Base-by-base conservation (phyloP, 108 stramenopile species). In the Fragilaria crotonensis region DNA sequence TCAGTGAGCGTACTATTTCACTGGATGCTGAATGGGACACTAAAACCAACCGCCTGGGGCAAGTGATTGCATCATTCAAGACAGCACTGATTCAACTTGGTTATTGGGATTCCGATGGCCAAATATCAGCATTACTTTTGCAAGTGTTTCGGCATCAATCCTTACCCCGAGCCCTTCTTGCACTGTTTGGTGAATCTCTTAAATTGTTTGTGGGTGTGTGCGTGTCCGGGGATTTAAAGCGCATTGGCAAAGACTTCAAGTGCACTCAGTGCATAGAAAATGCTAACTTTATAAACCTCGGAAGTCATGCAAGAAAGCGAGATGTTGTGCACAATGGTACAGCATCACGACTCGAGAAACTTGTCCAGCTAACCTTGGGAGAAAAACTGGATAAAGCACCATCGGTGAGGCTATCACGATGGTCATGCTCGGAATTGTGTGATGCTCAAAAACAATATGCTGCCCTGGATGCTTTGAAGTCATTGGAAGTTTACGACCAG, bases 241-340 rank as follows among this genome's bases (percentile, higher is more conserved):
- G 53, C 5, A 67, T 73, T 27, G 67, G 62, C 9, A 22, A 53
- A 59, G 72, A 73, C 45, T 68, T 73, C 57, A 31, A 52, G 22
- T 63, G 36, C 32, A 27, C 0, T n/a, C 1, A 25, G 51, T 33
- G 18, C 19, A 47, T 44, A 21, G 45, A 66, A 41, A 61, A 55
- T 20, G 5, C 5, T 1, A 60, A 29, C 30, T 30, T 71, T 18
- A 46, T 60, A 26, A 66, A 71, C 21, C 71, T 72, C 1, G 71
- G 71, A 0, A 21, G 9, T 2, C 54, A 30, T 58, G 71, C 71
- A 17, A 27, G 66, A 50, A 4, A 3, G 4, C 52, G 66, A 9
- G 66, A 63, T 63, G 55, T 67, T 18, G 66, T 72, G 36, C 14
- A 48, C 30, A 63, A 52, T 72, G 66, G 54, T 31, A 54, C 21